phyloP scores from a whole-genome alignment of 768 basidiomycete genomes.

The Leccinum fibrillosum region DNA sequence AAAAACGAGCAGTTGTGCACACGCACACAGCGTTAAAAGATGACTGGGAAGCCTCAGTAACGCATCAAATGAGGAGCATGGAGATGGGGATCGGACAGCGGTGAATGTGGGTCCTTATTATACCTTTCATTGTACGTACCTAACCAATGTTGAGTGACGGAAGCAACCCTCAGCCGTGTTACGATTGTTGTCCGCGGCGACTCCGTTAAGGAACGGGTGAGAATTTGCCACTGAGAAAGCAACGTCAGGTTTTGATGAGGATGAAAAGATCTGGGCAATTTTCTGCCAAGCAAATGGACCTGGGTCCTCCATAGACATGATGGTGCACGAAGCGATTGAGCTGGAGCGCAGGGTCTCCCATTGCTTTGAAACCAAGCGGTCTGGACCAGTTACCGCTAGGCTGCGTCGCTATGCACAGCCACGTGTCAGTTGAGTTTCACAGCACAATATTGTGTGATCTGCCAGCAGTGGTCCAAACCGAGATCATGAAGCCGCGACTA shows the following conservation, averaged over 20 bases:
- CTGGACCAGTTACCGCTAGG: not conserved
- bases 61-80: not conserved
- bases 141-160: not conserved
- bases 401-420: not conserved
- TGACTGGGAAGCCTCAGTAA: not conserved
- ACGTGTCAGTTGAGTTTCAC: not conserved
- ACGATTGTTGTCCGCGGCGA: not conserved
- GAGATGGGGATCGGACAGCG: not conserved
- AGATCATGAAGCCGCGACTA: not conserved
- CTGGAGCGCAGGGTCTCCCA: not conserved
- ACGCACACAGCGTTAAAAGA: not conserved
- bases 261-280: not conserved
- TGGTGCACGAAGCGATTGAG: not conserved
- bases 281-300: not conserved
- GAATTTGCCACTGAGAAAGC: not conserved
- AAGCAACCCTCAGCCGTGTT: not conserved
- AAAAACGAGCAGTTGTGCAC: not conserved
- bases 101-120: constrained; percentile 1
- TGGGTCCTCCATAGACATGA: not conserved
- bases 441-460: not conserved
- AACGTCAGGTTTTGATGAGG: not conserved
- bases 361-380: not conserved
- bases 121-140: constrained; percentile 4
- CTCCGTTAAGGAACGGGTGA: not conserved
- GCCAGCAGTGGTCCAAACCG: not conserved